Base-by-base conservation (phyloP, 208 protist genomes). In the Angomonas ambiguus region DNA sequence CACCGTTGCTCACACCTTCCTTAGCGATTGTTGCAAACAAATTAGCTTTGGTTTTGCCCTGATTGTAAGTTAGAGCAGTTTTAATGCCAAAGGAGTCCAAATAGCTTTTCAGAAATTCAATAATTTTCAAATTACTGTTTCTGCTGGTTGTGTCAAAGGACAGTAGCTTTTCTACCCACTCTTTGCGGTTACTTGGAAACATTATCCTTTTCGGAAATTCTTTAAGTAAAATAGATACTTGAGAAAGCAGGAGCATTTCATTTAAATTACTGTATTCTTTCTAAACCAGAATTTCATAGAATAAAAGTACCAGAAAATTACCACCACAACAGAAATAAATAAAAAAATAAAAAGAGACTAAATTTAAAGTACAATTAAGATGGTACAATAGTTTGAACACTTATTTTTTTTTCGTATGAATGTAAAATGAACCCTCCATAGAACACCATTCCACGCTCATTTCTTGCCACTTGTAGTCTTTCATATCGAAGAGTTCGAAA, bases 401-500 rank as follows among this genome's bases (percentile, higher is more conserved):
- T 22, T 27, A 4, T 65, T 74, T 85, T 51, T 75, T 80, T 30
- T 71, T 53, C 35, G 34, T 65, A 55, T 89, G 83, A 65, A 85
- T 74, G 68, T 85, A 89, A 71, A 85, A 89, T 22, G 64, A 53
- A 0, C 83, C 83, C 45, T 80, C 72, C 62, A 72, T 73, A 16
- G 70, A 42, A 55, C 77, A 84, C 83, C 83, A 89, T 58, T 89
- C 83, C 11, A 89, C 83, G 68, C 76, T 80, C 31, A 72, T 62
- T 42, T 83, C 68, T 45, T 85, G 79, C 83, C 83, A 89, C 27
- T 67, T 63, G 53, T 83, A 89, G 67, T 89, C 83, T 30, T 53
- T 80, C 83, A 89, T 89, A 0, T 74, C 69, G 66, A 89, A 89
- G 35, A 77, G 34, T 38, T 77, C 65, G 65, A 89, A 89, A 0